These are phyloP conservation scores for Fusarium papillatum DNA, from an alignment of 2,329 filamentous ascomycete genomes.

Conservation along the genomic window DNA sequence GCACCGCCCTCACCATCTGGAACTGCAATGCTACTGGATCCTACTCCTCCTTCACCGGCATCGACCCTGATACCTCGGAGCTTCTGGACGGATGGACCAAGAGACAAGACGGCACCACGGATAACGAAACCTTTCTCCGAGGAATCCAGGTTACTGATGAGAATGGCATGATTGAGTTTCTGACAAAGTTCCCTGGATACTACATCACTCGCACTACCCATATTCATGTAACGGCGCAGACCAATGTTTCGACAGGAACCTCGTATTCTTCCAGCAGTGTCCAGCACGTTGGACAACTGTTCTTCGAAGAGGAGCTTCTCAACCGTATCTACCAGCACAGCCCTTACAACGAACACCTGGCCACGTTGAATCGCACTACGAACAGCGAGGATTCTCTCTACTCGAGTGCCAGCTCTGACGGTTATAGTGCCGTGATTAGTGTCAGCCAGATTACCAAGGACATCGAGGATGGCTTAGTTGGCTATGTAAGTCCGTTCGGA, in stretches of 20 bases:
- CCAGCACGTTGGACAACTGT: background rate
- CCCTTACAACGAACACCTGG: background rate
- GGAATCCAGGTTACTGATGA: slow-evolving; percentile 22
- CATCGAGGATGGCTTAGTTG: background rate
- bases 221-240: slow-evolving; percentile 21
- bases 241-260: slow-evolving; percentile 19
- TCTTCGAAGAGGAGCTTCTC: background rate
- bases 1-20: slow-evolving; percentile 17
- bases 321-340: background rate
- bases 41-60: slow-evolving; percentile 20
- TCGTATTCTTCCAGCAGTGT: slow-evolving; percentile 16
- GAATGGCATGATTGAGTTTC: slow-evolving; percentile 19
- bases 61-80: slow-evolving; percentile 10
- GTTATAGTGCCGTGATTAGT: background rate
- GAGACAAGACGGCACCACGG: background rate
- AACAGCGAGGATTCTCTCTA: background rate
- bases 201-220: slow-evolving; percentile 23
- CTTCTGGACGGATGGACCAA: background rate
- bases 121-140: background rate
- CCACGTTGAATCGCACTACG: background rate
- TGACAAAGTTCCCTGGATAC: slow-evolving; percentile 24
- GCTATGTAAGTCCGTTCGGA: background rate
- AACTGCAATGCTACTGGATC: slow-evolving; percentile 23
- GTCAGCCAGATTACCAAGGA: background rate
- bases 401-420: background rate